A percentile compares a stretch with the other conserved stretches of the same genome.
Conservation (phyloP, 163 green algal species). For the Trebouxiophyceae sp. region DNA sequence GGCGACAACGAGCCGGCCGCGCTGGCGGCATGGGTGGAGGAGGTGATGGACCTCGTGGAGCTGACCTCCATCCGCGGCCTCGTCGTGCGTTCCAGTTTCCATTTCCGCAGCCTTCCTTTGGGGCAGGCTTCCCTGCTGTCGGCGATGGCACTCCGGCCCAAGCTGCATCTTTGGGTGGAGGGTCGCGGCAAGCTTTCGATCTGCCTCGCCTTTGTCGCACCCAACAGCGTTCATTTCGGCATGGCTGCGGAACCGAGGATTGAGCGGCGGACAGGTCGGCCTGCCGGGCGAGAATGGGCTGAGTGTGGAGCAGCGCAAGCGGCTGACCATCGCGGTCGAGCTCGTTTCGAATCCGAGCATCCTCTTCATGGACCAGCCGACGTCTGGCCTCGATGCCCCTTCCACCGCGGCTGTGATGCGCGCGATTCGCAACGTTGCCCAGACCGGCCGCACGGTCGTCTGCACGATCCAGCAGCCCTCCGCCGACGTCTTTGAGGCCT, state of each 20-base stretch:
- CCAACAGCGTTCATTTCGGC: background rate
- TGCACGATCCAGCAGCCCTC: conserved; percentile 22
- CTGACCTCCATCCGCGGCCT: conserved; percentile 12
- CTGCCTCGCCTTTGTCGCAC: background rate
- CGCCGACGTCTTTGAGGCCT: conserved; percentile 50
- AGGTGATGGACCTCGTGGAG: conserved; percentile 38
- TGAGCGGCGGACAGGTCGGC: too few relatives aligned
- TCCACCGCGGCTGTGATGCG: conserved; percentile 42
- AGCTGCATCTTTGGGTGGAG: background rate
- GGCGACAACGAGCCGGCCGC: background rate
- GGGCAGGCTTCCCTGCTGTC: too few relatives aligned
- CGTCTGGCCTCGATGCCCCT: conserved; percentile 30
- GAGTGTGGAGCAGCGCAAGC: conserved; percentile 37
- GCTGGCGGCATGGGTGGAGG: conserved; percentile 30
- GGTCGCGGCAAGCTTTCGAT: background rate
- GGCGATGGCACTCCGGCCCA: too few relatives aligned
- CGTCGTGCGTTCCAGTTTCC: conserved; percentile 11
- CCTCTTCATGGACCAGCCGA: conserved; percentile 37
- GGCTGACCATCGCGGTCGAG: conserved; percentile 42
- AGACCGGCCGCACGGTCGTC: conserved; percentile 40
- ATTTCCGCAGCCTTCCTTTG: too few relatives aligned
- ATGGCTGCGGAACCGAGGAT: too few relatives aligned
- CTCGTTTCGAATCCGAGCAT: conserved; percentile 48
- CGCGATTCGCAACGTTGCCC: conserved; percentile 38
- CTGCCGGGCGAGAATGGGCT: conserved; percentile 17